Conservation (phyloP, 2,329 filamentous ascomycete species). For the Dothideomycetes sp. region DNA sequence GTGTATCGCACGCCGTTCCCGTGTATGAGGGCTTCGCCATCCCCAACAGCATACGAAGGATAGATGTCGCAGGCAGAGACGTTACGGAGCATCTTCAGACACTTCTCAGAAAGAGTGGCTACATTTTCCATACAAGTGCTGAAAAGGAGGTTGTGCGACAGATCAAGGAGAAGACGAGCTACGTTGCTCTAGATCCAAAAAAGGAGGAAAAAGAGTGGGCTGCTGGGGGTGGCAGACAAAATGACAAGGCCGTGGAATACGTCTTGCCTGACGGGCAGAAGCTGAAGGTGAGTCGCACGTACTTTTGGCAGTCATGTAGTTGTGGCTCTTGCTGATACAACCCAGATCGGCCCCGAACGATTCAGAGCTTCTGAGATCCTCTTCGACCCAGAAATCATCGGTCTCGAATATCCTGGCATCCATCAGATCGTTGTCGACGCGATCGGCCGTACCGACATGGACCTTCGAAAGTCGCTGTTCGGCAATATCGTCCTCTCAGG, state of each 20-base stretch:
- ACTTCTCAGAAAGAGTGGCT: constrained; percentile 80
- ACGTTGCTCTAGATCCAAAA: constrained; percentile 80
- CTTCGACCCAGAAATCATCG: constrained; percentile 94
- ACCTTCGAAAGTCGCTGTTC: constrained; percentile 86
- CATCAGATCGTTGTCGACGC: constrained; percentile 97
- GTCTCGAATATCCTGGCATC: constrained; percentile 89
- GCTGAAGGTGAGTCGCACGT: constrained; percentile 54
- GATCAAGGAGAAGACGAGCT: constrained; percentile 92
- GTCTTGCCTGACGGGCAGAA: constrained; percentile 85
- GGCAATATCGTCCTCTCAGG: constrained; percentile 96
- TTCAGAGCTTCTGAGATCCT: constrained; percentile 95
- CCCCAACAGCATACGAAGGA: constrained; percentile 85
- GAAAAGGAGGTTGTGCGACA: constrained; percentile 98
- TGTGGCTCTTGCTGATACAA: constrained; percentile 1
- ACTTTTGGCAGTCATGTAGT: not conserved
- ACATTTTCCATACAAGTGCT: constrained; percentile 92
- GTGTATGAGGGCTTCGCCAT: constrained; percentile 98
- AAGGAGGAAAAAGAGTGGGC: constrained; percentile 97
- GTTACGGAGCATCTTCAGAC: constrained; percentile 93
- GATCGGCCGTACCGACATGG: constrained; percentile 89
- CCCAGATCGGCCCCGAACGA: constrained; percentile 76
- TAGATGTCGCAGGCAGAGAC: constrained; percentile 91
- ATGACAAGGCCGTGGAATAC: constrained; percentile 76
- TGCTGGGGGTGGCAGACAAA: constrained; percentile 53
- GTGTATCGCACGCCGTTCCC: constrained; percentile 91